Evolutionary conservation across 1,284 basidiomycete genomes (phyloP).

Genomic region (Pyrrhoderma noxium): DNA sequence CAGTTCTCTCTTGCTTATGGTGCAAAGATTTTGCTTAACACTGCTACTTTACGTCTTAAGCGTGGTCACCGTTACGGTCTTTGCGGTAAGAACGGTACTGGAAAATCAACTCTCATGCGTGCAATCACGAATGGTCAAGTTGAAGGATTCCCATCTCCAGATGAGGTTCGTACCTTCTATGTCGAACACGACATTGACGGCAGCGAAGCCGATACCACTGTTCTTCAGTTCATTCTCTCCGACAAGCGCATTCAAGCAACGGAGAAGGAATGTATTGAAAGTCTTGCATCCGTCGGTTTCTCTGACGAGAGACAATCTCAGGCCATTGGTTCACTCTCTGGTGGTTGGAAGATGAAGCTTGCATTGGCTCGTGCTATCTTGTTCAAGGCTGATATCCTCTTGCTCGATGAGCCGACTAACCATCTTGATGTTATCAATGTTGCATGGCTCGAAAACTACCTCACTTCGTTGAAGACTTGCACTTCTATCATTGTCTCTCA

Average conservation of each 20-base stretch:
- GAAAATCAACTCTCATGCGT: conserved; percentile 97
- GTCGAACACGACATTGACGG: conserved; percentile 99
- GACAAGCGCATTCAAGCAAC: conserved; percentile 80
- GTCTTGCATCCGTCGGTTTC: conserved; percentile 89
- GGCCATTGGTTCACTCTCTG: conserved; percentile 88
- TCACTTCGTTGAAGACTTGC: conserved; percentile 81
- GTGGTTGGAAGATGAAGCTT: conserved; percentile 99
- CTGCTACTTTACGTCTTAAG: conserved; percentile 92
- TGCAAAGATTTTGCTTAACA: conserved; percentile 97
- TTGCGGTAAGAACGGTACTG: conserved; percentile 96
- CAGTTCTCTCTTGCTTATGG: conserved; percentile 97
- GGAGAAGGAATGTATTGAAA: conserved; percentile 70
- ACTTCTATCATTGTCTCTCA: conserved; percentile 98
- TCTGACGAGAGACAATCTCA: conserved; percentile 78
- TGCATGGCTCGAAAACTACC: conserved; percentile 95
- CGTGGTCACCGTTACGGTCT: conserved; percentile 98
- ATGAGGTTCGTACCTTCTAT: conserved; percentile 96
- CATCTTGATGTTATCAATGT: conserved; percentile 97
- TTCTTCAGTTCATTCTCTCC: conserved; percentile 80
- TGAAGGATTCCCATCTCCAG: conserved; percentile 94
- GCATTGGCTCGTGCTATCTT: conserved; percentile 97
- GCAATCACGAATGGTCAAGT: conserved; percentile 95
- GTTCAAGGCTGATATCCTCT: conserved; percentile 96
- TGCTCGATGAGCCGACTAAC: conserved; percentile 98
- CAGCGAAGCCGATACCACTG: conserved; percentile 85